Conservation (phyloP, 2,329 filamentous ascomycete genomes). For the Xylariaceae sp. region DNA sequence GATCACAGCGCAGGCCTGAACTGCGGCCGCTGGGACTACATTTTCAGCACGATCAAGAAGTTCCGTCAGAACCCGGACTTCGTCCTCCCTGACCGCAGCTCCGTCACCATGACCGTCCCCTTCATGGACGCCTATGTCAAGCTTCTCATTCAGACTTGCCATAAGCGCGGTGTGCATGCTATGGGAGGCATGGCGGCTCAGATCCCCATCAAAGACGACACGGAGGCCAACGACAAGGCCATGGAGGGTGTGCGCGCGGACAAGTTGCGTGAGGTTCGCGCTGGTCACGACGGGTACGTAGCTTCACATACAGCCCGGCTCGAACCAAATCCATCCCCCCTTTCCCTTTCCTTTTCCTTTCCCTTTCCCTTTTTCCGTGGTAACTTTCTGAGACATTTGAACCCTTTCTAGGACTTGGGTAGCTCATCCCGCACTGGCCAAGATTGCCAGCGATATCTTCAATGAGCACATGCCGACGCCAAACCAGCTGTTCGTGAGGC, state of each 20-base stretch:
- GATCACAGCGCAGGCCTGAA: conserved; percentile 96
- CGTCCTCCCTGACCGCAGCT: conserved; percentile 82
- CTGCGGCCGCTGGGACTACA: conserved; percentile 99
- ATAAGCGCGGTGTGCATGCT: conserved; percentile 92
- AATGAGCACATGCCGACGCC: conserved; percentile 98
- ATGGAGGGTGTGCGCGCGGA: conserved; percentile 92
- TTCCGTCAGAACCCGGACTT: conserved; percentile 94
- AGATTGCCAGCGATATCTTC: conserved; percentile 87
- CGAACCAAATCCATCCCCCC: neutral
- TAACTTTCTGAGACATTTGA: neutral
- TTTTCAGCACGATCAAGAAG: conserved; percentile 99
- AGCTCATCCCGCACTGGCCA: conserved; percentile 85
- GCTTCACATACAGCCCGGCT: neutral
- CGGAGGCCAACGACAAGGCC: conserved; percentile 82
- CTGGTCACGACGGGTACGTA: conserved; percentile 78
- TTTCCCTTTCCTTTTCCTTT: neutral
- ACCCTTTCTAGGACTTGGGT: conserved; percentile 68
- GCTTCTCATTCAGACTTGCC: conserved; percentile 96
- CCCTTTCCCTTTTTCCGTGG: neutral
- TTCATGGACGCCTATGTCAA: conserved; percentile 99
- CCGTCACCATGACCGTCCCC: conserved; percentile 94
- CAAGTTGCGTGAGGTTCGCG: conserved; percentile 91
- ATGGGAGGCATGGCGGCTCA: conserved; percentile 99
- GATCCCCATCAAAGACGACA: conserved; percentile 96
- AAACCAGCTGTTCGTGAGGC: conserved; percentile 87